Percentiles rank a stretch among this genome's conserved stretches.
phyloP scores from a whole-genome alignment of 495 filamentous ascomycete genomes.

The Diplogelasinospora grovesii region DNA sequence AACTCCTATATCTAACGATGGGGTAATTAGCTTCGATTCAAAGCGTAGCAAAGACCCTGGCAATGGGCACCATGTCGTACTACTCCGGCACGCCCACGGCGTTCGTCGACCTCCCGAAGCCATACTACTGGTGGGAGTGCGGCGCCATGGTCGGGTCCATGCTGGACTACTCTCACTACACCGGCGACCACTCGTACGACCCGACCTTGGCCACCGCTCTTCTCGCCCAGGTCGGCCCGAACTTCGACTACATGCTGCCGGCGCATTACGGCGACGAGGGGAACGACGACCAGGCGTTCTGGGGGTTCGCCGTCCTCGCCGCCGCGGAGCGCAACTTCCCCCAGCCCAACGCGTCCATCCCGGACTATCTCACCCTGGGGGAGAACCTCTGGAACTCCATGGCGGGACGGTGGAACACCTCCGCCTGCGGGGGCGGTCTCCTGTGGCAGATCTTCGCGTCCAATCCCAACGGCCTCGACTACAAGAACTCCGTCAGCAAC shows the following conservation, averaged over 20 bases:
- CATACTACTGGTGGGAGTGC: slow-evolving; percentile 80
- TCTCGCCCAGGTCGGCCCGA: slow-evolving; percentile 54
- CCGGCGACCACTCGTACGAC: slow-evolving; percentile 69
- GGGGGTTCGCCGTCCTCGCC: slow-evolving; percentile 66
- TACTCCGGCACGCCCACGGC: slow-evolving; percentile 58
- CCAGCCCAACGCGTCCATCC: slow-evolving; percentile 45
- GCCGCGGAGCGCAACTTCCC: slow-evolving; percentile 71
- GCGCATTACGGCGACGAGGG: slow-evolving; percentile 43
- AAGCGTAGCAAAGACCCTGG: slow-evolving; percentile 41
- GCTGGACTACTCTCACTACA: slow-evolving; percentile 81
- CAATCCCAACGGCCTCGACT: slow-evolving; percentile 62
- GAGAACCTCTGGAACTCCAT: slow-evolving; percentile 40
- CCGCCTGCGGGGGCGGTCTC: slow-evolving; percentile 63
- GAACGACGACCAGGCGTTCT: slow-evolving; percentile 78
- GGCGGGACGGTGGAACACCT: slow-evolving; percentile 60
- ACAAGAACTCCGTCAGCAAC: slow-evolving; percentile 68
- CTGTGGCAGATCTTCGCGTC: slow-evolving; percentile 79
- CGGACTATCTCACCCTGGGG: slow-evolving; percentile 56
- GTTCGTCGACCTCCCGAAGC: slow-evolving; percentile 58
- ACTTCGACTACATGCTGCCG: slow-evolving; percentile 53
- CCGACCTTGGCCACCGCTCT: slow-evolving; percentile 59
- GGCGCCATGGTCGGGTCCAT: slow-evolving; percentile 67
- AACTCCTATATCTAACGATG: slow-evolving; percentile 9
- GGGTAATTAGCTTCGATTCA: slow-evolving; percentile 41
- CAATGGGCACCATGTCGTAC: slow-evolving; percentile 49